Evolutionary conservation across 495 filamentous ascomycete species (phyloP), one percentile per base, ranked within the genome.

Genomic region (Lophiostoma macrostomum): DNA sequence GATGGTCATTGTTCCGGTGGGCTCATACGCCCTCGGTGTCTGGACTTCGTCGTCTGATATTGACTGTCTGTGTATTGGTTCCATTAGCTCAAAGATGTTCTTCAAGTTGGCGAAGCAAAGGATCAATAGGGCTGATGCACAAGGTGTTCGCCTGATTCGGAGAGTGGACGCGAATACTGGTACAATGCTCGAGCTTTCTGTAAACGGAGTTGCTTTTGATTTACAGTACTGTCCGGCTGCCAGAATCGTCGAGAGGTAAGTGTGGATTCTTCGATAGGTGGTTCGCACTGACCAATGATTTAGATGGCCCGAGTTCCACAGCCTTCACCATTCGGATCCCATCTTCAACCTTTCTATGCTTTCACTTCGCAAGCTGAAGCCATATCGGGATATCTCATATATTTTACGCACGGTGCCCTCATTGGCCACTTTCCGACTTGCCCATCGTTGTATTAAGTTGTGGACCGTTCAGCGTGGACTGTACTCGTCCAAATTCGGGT

Each of bases 171-270:
- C 77, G 12, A 65, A 73, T 30, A 70, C 72, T 6, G 78, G 76
- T 7, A 76, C 74, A 12, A 79, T 81, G 71, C 66, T 83, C 22
- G 77, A 82, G 54, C 62, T 83, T 4, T 70, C 74, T 41, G 67
- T 81, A 22, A 54, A 60, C 5, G 66, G 60, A 29, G 69, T 83
- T 53, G 78, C 68, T 43, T 68, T 82, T 47, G 76, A 82, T 60
- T 63, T 84, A 47, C 80, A 82, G 42, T 83, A 83, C 60, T 82
- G 80, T 59, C 71, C 79, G 0, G 74, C 80, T 5, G 61, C 71
- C 2, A 60, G 67, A 31, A 50, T 81, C 11, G 69, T 75, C 5
- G 65, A 75, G 40, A 68, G 61, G 68, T 61, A 46, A 44, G 50
- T 52, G 35, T 30, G 11, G n/a, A 6, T 47, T 24, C 22, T 41